phyloP scores from a whole-genome alignment of 306 rosid genomes.

The Cucumis melo region DNA sequence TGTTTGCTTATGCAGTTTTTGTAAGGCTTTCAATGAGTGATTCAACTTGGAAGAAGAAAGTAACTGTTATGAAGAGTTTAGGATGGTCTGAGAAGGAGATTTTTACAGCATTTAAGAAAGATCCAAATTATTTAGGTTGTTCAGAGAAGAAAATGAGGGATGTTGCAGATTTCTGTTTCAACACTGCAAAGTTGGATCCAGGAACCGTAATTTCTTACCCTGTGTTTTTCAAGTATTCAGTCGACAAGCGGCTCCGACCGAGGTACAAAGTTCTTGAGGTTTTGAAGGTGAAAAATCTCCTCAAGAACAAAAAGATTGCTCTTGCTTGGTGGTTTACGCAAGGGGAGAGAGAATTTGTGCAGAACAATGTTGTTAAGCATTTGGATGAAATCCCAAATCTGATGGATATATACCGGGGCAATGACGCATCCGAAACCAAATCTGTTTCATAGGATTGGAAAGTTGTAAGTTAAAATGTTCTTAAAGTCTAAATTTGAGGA shows the following conservation, averaged over 20 bases:
- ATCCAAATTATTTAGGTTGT: neutral
- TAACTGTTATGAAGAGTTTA: slow-evolving; percentile 8
- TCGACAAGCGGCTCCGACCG: neutral
- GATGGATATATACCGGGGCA: too few species aligned
- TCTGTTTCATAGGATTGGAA: too few species aligned
- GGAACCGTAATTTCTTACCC: neutral
- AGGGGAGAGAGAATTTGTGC: neutral
- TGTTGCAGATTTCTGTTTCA: slow-evolving; percentile 5
- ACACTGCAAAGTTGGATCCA: slow-evolving; percentile 4
- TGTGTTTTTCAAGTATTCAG: neutral
- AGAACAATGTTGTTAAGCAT: neutral
- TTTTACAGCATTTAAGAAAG: neutral
- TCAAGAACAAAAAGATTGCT: neutral
- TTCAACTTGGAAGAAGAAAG: slow-evolving; percentile 7
- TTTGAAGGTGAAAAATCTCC: slow-evolving; percentile 2
- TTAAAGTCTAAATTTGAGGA: too few species aligned
- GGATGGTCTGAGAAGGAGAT: slow-evolving; percentile 15
- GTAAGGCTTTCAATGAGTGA: slow-evolving; percentile 5
- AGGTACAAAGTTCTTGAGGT: slow-evolving; percentile 10
- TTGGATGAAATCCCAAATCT: too few species aligned
- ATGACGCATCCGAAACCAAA: too few species aligned
- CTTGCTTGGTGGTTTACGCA: neutral
- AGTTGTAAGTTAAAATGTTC: too few species aligned
- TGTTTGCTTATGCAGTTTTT: neutral
- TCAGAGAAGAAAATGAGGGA: slow-evolving; percentile 10